Percentiles rank a stretch among this genome's conserved stretches.
These are phyloP conservation scores for Globisporangium lucens DNA, from an alignment of 352 stramenopile species.

Conservation along the genomic window DNA sequence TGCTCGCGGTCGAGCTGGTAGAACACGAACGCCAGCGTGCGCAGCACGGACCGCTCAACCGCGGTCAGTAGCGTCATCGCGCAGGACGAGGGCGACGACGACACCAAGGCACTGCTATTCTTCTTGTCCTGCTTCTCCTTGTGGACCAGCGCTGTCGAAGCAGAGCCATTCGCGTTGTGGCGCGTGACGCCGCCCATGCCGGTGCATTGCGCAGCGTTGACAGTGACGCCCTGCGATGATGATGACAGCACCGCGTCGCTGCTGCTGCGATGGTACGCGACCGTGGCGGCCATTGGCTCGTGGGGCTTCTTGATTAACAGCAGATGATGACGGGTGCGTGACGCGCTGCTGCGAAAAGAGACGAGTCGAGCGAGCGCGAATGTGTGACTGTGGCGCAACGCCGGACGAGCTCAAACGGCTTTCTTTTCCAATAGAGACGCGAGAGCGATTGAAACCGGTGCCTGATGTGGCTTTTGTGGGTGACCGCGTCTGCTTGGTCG, in stretches of 20 bases:
- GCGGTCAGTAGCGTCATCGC: constrained; percentile 47
- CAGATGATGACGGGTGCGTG: background rate
- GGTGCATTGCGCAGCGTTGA: background rate
- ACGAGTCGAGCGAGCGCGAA: background rate
- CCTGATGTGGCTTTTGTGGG: background rate
- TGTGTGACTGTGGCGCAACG: background rate
- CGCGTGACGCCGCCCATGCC: background rate
- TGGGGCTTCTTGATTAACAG: background rate
- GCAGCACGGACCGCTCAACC: constrained; percentile 61
- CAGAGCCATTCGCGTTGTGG: background rate
- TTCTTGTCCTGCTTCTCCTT: background rate
- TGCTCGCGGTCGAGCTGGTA: constrained; percentile 57
- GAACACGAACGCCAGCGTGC: constrained; percentile 62
- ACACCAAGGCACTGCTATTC: background rate
- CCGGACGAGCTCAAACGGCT: background rate
- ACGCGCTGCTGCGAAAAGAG: background rate
- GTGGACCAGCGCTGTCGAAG: background rate
- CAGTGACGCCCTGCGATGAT: background rate
- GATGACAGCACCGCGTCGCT: constrained; percentile 7
- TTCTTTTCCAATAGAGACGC: background rate
- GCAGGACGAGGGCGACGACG: constrained; percentile 14
- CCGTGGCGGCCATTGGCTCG: background rate
- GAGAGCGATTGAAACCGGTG: background rate
- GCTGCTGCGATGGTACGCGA: constrained; percentile 7
- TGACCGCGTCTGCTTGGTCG: background rate